phyloP scores from a whole-genome alignment of 164 flowering plant genomes.

The Euptelea pleiosperma region DNA sequence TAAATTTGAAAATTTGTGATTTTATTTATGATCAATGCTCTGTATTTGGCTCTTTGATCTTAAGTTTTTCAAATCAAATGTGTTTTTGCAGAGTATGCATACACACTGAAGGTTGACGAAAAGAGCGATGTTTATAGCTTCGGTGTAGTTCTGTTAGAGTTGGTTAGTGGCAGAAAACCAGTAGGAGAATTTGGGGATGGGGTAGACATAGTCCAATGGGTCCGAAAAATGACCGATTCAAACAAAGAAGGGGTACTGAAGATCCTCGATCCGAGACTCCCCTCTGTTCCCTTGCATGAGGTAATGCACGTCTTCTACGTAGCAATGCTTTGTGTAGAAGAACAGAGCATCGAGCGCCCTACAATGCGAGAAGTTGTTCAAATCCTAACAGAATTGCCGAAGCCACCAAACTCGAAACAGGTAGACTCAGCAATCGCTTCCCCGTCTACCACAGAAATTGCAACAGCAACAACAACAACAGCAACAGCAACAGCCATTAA shows the following conservation, averaged over 20 bases:
- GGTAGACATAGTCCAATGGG: constrained; percentile 98
- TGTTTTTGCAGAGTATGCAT: constrained; percentile 77
- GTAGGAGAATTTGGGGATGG: constrained; percentile 99
- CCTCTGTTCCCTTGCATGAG: constrained; percentile 77
- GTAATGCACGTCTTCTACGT: constrained; percentile 95
- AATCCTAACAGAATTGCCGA: constrained; percentile 79
- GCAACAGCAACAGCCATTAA: too few relatives aligned
- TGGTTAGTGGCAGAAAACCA: constrained; percentile 82
- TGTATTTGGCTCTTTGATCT: background rate
- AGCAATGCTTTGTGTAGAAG: constrained; percentile 96
- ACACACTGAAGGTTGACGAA: constrained; percentile 93
- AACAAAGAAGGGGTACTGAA: constrained; percentile 78
- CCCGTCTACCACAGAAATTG: constrained; percentile 33
- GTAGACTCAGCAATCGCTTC: constrained; percentile 33
- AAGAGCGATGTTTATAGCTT: constrained; percentile 97
- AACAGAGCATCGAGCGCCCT: constrained; percentile 91
- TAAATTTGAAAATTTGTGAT: too few relatives aligned
- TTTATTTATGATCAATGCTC: too few relatives aligned
- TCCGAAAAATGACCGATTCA: constrained; percentile 78
- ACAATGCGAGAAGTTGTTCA: constrained; percentile 98
- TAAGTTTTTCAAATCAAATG: background rate
- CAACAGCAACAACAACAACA: too few relatives aligned
- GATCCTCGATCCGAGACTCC: constrained; percentile 76
- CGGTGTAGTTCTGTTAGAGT: constrained; percentile 87
- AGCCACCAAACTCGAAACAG: constrained; percentile 39